phyloP scores from a whole-genome alignment of 768 basidiomycete species.

The Mycena floridula region DNA sequence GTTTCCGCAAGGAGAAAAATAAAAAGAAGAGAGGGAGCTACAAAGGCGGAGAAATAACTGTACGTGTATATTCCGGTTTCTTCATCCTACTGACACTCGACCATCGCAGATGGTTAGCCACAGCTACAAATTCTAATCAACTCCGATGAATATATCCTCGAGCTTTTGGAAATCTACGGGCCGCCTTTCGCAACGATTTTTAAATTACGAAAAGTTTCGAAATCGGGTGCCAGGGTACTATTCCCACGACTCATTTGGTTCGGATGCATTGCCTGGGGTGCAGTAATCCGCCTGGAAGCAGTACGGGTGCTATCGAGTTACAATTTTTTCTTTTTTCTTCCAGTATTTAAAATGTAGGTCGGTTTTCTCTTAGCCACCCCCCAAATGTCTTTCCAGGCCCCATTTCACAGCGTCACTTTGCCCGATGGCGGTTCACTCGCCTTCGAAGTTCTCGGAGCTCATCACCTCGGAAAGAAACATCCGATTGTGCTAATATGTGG shows the following conservation, averaged over 20 bases:
- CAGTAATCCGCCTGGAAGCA: no score
- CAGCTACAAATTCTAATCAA: slow-evolving; percentile 72
- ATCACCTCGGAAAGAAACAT: slow-evolving; percentile 5
- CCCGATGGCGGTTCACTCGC: slow-evolving; percentile 19
- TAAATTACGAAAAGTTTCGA: no score
- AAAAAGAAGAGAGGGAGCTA: slow-evolving; percentile 98
- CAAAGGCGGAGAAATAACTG: slow-evolving; percentile 92
- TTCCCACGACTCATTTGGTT: no score
- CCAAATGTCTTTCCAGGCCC: neutral
- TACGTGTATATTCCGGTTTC: slow-evolving; percentile 27
- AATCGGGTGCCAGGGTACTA: no score
- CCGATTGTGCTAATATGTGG: slow-evolving; percentile 20
- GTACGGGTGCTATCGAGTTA: no score
- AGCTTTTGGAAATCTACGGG: no score
- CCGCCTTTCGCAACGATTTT: no score
- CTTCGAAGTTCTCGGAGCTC: slow-evolving; percentile 19
- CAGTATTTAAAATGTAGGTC: no score
- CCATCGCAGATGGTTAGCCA: slow-evolving; percentile 63
- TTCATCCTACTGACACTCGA: neutral
- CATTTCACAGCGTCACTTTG: slow-evolving; percentile 2
- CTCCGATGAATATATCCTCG: no score
- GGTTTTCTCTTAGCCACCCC: no score
- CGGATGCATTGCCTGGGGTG: no score
- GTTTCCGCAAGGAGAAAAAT: slow-evolving; percentile 98
- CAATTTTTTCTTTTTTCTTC: no score